Percentiles rank a stretch among this genome's conserved stretches.
Conservation (phyloP, 192 early-diverging fungal genomes). For the Rhizophagus sp. region DNA sequence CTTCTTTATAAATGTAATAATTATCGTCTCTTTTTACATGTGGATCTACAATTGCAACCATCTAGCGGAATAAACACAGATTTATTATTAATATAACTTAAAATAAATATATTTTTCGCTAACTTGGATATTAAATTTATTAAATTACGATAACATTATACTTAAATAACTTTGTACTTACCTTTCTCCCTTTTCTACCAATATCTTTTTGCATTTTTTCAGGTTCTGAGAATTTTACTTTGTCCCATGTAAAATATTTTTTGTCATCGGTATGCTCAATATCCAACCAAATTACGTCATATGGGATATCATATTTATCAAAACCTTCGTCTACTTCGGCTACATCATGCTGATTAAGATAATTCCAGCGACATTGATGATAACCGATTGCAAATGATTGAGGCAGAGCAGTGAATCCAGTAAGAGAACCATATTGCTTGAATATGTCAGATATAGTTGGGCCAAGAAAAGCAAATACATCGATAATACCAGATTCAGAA, state of each 20-base stretch:
- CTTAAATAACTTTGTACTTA: conserved; percentile 27
- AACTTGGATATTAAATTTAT: background rate
- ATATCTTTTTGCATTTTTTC: conserved; percentile 80
- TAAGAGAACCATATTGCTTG: conserved; percentile 71
- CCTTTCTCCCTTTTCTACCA: conserved; percentile 73
- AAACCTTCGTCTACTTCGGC: conserved; percentile 80
- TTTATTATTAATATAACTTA: conserved; percentile 1
- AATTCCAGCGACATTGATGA: conserved; percentile 99
- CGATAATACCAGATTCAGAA: conserved; percentile 87
- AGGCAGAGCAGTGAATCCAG: conserved; percentile 83
- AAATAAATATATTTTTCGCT: no score
- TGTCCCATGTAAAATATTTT: conserved; percentile 98
- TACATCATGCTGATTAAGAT: conserved; percentile 89
- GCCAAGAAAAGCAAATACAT: conserved; percentile 85
- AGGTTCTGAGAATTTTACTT: conserved; percentile 86
- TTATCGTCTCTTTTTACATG: conserved; percentile 87
- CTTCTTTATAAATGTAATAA: conserved; percentile 81
- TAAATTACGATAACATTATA: no score
- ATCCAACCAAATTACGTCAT: conserved; percentile 99
- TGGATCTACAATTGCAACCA: conserved; percentile 96
- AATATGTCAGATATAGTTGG: conserved; percentile 67
- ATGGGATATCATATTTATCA: conserved; percentile 90
- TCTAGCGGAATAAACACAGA: conserved; percentile 43
- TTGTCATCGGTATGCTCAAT: conserved; percentile 99
- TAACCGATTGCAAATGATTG: conserved; percentile 89